Percentiles rank a stretch among this genome's conserved stretches.
phyloP scores from a whole-genome alignment of 1,284 basidiomycete genomes.

The Malassezia dermatis region DNA sequence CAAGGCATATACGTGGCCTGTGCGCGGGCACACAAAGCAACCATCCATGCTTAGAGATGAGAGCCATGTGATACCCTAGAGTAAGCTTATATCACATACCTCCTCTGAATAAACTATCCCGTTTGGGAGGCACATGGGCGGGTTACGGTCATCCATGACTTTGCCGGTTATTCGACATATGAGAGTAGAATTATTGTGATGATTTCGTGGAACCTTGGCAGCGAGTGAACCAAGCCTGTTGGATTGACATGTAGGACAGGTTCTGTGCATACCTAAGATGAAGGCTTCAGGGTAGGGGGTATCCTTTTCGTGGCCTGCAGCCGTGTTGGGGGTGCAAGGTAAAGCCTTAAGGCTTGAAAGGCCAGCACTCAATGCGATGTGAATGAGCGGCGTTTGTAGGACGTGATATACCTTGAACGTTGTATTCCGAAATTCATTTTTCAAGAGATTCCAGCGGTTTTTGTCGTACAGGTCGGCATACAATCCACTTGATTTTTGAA shows the following conservation, averaged over 20 bases:
- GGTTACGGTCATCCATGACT: conserved; percentile 88
- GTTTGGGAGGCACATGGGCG: conserved; percentile 79
- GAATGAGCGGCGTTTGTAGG: conserved; percentile 29
- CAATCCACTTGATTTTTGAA: conserved; percentile 8
- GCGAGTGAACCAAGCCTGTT: conserved; percentile 61
- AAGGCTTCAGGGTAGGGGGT: too few species aligned
- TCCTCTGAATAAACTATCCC: conserved; percentile 85
- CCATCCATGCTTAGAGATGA: conserved; percentile 60
- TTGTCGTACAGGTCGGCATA: conserved; percentile 34
- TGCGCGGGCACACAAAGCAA: conserved; percentile 67
- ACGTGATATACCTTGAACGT: conserved; percentile 33
- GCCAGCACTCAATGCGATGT: conserved; percentile 41
- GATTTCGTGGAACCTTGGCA: conserved; percentile 76
- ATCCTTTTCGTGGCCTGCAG: neutral
- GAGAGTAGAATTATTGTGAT: conserved; percentile 88
- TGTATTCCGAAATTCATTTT: conserved; percentile 22
- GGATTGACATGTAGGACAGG: conserved; percentile 79
- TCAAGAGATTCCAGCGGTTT: conserved; percentile 22
- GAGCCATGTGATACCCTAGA: conserved; percentile 68
- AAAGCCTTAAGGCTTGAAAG: conserved; percentile 34
- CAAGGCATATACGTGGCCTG: conserved; percentile 59
- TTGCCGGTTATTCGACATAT: conserved; percentile 80
- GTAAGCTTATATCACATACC: conserved; percentile 52
- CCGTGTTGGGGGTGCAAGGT: conserved; percentile 22
- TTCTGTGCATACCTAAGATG: conserved; percentile 36